Conservation (phyloP, 306 rosid genomes). For the Geum urbanum region DNA sequence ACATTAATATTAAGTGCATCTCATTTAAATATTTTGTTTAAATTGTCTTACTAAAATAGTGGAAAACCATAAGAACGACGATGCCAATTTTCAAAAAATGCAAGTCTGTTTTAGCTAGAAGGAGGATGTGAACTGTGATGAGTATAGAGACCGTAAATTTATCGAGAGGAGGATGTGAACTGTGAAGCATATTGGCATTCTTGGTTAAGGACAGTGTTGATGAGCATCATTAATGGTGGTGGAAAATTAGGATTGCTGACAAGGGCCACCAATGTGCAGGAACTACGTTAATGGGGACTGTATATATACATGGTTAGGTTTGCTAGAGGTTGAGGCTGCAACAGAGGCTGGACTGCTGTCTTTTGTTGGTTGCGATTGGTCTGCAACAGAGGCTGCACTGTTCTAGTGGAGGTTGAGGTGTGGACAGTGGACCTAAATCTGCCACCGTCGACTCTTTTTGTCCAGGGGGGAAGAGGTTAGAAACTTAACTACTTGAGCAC, state of each 20-base stretch:
- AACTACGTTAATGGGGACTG: background rate
- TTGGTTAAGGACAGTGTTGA: too few relatives aligned
- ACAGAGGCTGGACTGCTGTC: constrained; percentile 1
- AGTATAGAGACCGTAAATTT: background rate
- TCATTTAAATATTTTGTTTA: too few relatives aligned
- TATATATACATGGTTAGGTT: background rate
- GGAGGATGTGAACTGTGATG: too few relatives aligned
- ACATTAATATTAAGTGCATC: too few relatives aligned
- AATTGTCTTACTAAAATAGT: too few relatives aligned
- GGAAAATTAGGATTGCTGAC: background rate
- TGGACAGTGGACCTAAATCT: constrained; percentile 1
- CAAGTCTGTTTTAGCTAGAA: too few relatives aligned
- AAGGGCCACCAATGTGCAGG: background rate
- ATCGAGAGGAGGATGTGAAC: background rate
- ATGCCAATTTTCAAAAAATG: too few relatives aligned
- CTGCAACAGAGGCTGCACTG: background rate
- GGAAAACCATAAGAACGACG: too few relatives aligned
- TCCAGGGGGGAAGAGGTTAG: background rate
- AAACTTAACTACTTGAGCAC: background rate
- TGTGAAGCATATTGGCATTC: too few relatives aligned
- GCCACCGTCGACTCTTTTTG: background rate
- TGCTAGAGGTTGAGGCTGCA: background rate
- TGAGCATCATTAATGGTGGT: background rate
- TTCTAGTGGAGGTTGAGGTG: background rate
- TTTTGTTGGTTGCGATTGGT: background rate